phyloP scores from a whole-genome alignment of 257 asterid genomes.

The Thymus mandschuricus region DNA sequence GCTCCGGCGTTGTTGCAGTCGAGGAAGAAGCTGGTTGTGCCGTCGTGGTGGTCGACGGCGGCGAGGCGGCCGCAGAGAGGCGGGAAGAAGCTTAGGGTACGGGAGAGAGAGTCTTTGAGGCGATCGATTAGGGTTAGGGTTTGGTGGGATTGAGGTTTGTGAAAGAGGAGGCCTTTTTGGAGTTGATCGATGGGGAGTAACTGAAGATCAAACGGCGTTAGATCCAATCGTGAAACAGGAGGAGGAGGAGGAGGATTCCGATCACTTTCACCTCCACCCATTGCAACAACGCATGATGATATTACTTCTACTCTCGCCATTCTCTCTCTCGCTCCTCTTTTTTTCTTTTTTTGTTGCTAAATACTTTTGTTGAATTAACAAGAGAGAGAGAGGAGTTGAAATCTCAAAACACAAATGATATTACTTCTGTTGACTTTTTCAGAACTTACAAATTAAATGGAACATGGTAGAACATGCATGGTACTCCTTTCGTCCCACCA shows the following conservation, averaged over 20 bases:
- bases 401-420: too few species aligned
- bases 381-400: too few species aligned
- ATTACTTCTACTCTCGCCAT: constrained; percentile 18
- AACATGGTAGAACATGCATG: too few species aligned
- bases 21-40: constrained; percentile 30
- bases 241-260: too few species aligned
- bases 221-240: constrained; percentile 19
- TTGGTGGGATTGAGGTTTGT: constrained; percentile 14
- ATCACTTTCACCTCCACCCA: neutral
- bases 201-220: constrained; percentile 34
- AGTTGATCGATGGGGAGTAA: constrained; percentile 1
- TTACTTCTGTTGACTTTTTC: too few species aligned
- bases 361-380: too few species aligned
- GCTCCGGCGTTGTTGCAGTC: constrained; percentile 46
- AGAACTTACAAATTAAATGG: too few species aligned
- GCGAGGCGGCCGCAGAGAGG: constrained; percentile 1
- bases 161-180: constrained; percentile 30
- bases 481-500: too few species aligned
- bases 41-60: constrained; percentile 23
- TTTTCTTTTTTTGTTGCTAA: too few species aligned
- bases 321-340: neutral
- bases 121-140: constrained; percentile 22
- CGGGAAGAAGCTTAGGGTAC: constrained; percentile 29
- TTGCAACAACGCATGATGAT: constrained; percentile 20
- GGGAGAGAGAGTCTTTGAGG: constrained; percentile 56